Evolutionary conservation across 1,284 basidiomycete species (phyloP).

Genomic region (Meripilus lineatus): DNA sequence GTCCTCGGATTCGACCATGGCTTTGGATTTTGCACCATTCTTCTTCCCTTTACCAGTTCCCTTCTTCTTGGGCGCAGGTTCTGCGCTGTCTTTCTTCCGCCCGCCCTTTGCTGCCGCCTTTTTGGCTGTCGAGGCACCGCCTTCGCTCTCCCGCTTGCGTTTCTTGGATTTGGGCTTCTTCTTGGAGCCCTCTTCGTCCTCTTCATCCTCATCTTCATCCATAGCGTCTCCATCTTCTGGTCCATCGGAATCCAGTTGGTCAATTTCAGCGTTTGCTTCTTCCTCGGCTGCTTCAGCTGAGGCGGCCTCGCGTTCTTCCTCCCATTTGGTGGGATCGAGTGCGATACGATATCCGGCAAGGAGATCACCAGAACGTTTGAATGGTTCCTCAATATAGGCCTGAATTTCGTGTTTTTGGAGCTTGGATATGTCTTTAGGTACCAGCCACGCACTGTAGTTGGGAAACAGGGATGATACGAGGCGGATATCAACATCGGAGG

Average conservation of each 20-base stretch:
- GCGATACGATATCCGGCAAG: slow-evolving; percentile 81
- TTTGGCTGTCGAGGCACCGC: slow-evolving; percentile 36
- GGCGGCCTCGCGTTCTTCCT: slow-evolving; percentile 47
- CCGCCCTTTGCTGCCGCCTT: no score
- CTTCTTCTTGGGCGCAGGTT: slow-evolving; percentile 30
- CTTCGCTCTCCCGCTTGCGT: slow-evolving; percentile 47
- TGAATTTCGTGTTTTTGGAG: slow-evolving; percentile 82
- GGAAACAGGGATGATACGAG: slow-evolving; percentile 6
- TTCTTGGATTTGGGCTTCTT: slow-evolving; percentile 37
- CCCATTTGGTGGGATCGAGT: slow-evolving; percentile 76
- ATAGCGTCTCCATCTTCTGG: no score
- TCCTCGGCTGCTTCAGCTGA: slow-evolving; percentile 45
- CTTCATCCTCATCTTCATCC: slow-evolving; percentile 46
- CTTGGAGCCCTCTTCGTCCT: slow-evolving; percentile 47
- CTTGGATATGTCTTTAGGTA: slow-evolving; percentile 76
- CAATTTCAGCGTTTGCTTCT: slow-evolving; percentile 63
- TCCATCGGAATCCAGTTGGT: slow-evolving; percentile 60
- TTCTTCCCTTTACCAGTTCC: slow-evolving; percentile 45
- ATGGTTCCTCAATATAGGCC: slow-evolving; percentile 70
- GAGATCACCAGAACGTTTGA: slow-evolving; percentile 76
- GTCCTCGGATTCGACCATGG: slow-evolving; percentile 71
- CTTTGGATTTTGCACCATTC: slow-evolving; percentile 60
- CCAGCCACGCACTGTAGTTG: slow-evolving; percentile 89
- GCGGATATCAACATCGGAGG: slow-evolving; percentile 10
- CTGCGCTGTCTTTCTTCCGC: slow-evolving; percentile 57